A percentile compares a stretch with the other conserved stretches of the same genome.
These are phyloP conservation scores for Hsuehochloa calcarea DNA, from an alignment of 176 grass and related monocot species.

Conservation along the genomic window DNA sequence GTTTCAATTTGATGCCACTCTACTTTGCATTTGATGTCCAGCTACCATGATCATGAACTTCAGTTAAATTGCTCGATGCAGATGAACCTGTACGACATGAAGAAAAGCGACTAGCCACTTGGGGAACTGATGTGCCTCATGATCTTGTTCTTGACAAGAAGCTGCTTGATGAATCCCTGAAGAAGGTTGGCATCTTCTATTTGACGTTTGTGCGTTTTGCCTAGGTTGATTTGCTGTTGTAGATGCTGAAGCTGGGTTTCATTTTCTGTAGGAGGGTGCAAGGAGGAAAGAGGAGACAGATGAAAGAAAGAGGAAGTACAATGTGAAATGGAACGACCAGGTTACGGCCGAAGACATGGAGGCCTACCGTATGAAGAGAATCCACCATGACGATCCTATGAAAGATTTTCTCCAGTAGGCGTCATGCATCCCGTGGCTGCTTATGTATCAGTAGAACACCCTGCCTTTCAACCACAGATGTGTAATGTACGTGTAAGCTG, in stretches of 20 bases:
- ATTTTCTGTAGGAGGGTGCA: conserved; percentile 57
- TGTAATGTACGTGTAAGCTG: conserved; percentile 1
- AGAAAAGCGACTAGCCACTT: conserved; percentile 79
- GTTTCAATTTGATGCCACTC: background rate
- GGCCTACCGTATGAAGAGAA: conserved; percentile 82
- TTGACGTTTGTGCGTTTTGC: background rate
- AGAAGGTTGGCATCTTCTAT: conserved; percentile 59
- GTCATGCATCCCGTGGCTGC: background rate
- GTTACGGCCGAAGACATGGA: conserved; percentile 96
- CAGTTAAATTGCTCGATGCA: conserved; percentile 34
- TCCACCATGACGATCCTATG: conserved; percentile 90
- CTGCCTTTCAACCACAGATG: background rate
- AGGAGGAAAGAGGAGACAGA: conserved; percentile 84
- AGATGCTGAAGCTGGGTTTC: conserved; percentile 37
- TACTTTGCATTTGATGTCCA: background rate
- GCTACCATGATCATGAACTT: background rate
- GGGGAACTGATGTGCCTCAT: conserved; percentile 88
- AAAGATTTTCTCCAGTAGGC: conserved; percentile 58
- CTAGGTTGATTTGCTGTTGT: background rate
- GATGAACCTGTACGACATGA: conserved; percentile 59
- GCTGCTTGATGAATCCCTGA: conserved; percentile 76
- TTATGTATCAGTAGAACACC: background rate
- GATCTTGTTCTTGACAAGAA: conserved; percentile 90
- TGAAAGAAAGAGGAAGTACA: conserved; percentile 95
- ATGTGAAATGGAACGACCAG: conserved; percentile 87